Percentiles rank a stretch among this genome's conserved stretches.
phyloP scores from a whole-genome alignment of 2,329 filamentous ascomycete genomes.

The Pleurostoma richardsiae region DNA sequence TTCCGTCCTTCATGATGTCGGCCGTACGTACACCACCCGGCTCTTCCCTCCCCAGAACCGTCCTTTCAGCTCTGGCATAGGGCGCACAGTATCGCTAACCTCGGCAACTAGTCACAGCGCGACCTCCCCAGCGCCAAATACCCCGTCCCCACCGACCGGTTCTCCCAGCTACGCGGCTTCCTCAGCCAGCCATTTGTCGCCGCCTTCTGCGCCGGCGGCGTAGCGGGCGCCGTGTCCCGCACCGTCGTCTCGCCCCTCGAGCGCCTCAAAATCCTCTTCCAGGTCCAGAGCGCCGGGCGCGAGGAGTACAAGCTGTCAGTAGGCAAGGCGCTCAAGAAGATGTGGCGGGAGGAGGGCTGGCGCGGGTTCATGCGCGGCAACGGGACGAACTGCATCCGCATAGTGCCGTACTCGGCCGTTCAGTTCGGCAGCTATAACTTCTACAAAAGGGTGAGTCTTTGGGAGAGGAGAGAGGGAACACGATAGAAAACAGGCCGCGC shows the following conservation, averaged over 20 bases:
- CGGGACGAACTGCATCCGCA: slow-evolving; percentile 96
- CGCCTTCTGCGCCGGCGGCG: slow-evolving; percentile 88
- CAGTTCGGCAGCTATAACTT: slow-evolving; percentile 98
- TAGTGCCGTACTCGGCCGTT: slow-evolving; percentile 95
- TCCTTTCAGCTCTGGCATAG: neutral
- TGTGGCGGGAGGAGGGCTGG: slow-evolving; percentile 97
- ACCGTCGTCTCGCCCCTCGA: slow-evolving; percentile 96
- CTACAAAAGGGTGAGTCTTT: slow-evolving; percentile 74
- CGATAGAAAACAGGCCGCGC: too few relatives aligned
- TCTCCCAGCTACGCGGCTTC: slow-evolving; percentile 35
- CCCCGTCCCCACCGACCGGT: slow-evolving; percentile 15
- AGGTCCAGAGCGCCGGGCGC: slow-evolving; percentile 85
- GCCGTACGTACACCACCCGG: slow-evolving; percentile 23
- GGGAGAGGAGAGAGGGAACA: too few relatives aligned
- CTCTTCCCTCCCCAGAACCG: neutral
- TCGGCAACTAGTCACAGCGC: slow-evolving; percentile 4
- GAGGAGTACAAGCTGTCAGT: slow-evolving; percentile 94
- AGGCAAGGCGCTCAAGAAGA: slow-evolving; percentile 81
- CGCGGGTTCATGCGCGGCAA: slow-evolving; percentile 96
- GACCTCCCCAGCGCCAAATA: slow-evolving; percentile 5
- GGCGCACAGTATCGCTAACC: neutral
- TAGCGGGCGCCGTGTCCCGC: slow-evolving; percentile 93
- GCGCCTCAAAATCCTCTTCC: slow-evolving; percentile 94
- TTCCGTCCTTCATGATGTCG: slow-evolving; percentile 24
- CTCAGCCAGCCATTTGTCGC: slow-evolving; percentile 81